Percentiles rank a stretch among this genome's conserved stretches.
Evolutionary conservation across 2,329 filamentous ascomycete species (phyloP).

Genomic region (Stachybotrys elegans): DNA sequence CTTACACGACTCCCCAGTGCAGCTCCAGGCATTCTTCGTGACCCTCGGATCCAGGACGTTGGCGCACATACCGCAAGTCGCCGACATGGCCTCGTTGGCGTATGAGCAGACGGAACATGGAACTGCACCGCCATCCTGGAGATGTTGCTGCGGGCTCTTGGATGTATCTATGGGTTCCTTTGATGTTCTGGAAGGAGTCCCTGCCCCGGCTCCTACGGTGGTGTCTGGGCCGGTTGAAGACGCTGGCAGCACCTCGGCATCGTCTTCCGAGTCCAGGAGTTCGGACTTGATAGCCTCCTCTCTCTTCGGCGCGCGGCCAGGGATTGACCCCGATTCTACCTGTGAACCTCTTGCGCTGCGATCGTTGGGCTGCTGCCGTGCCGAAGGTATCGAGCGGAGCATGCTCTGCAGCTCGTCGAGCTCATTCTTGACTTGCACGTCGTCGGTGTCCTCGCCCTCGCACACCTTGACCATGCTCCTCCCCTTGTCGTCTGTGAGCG

Average conservation of each 20-base stretch:
- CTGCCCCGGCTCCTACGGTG: too few relatives aligned
- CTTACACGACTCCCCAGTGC: conserved; percentile 49
- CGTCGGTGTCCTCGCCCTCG: conserved; percentile 57
- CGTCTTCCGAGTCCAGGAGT: too few relatives aligned
- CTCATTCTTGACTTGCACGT: conserved; percentile 39
- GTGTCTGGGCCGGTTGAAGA: too few relatives aligned
- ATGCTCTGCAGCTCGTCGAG: conserved; percentile 58
- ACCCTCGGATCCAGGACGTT: conserved; percentile 58
- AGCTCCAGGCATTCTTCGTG: conserved; percentile 59
- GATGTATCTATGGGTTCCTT: too few relatives aligned
- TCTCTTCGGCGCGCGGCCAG: neutral
- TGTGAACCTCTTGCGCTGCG: too few relatives aligned
- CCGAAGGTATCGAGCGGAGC: too few relatives aligned
- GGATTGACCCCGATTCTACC: too few relatives aligned
- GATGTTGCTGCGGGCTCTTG: neutral
- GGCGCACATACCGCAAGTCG: conserved; percentile 64
- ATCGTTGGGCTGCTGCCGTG: too few relatives aligned
- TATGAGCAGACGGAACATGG: conserved; percentile 64
- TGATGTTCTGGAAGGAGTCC: too few relatives aligned
- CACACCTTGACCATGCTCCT: conserved; percentile 69
- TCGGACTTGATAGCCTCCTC: too few relatives aligned
- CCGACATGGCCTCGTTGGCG: conserved; percentile 45
- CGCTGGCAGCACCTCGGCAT: too few relatives aligned
- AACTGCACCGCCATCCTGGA: neutral
- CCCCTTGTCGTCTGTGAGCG: conserved; percentile 61